Conservation (phyloP, 2,329 filamentous ascomycete genomes). For the Exophiala phaeomuriformis region DNA sequence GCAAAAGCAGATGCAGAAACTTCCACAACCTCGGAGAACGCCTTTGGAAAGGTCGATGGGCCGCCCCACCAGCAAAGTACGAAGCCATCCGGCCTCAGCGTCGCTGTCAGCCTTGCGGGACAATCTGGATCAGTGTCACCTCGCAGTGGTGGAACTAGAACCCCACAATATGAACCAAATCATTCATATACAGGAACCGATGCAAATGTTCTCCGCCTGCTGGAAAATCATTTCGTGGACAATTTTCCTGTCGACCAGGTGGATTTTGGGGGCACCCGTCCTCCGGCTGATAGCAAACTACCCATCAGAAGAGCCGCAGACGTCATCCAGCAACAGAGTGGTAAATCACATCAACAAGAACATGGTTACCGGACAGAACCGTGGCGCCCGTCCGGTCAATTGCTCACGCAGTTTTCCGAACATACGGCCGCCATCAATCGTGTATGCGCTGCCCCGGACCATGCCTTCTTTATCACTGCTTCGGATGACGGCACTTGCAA, state of each 20-base stretch:
- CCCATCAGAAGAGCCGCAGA: constrained; percentile 50
- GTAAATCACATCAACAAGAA: constrained; percentile 15
- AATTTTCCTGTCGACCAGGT: constrained; percentile 54
- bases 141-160: constrained; percentile 17
- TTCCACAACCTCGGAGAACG: constrained; percentile 56
- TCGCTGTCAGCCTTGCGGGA: constrained; percentile 31
- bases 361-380: constrained; percentile 38
- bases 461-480: constrained; percentile 88
- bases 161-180: constrained; percentile 51
- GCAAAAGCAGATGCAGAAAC: constrained; percentile 59
- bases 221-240: constrained; percentile 76
- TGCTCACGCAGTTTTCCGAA: constrained; percentile 84
- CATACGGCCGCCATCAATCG: constrained; percentile 77
- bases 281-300: constrained; percentile 51
- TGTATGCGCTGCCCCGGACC: constrained; percentile 76
- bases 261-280: constrained; percentile 71
- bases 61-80: constrained; percentile 37
- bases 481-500: constrained; percentile 87
- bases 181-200: constrained; percentile 82
- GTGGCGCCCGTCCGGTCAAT: constrained; percentile 76
- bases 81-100: constrained; percentile 34
- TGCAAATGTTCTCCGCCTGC: constrained; percentile 52
- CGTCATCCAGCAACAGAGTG: constrained; percentile 33
- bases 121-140: constrained; percentile 27
- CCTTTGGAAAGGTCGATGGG: constrained; percentile 57